Percentiles rank a stretch among this genome's conserved stretches.
Evolutionary conservation across 495 filamentous ascomycete genomes (phyloP).

Genomic region (Lasiosphaeria ovina): DNA sequence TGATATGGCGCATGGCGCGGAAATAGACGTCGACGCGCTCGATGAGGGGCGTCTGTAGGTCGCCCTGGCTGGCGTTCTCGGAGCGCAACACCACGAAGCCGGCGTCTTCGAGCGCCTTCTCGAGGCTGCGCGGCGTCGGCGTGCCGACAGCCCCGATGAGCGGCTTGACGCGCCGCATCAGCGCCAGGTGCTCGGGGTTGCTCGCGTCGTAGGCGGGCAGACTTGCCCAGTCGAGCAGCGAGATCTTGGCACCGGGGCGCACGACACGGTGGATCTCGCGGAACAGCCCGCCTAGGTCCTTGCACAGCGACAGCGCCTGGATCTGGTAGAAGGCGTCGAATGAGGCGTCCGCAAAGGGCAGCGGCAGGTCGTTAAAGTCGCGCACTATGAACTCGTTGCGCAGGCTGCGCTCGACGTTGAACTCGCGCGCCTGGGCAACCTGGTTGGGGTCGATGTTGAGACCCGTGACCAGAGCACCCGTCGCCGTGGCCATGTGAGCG

Average conservation of each 20-base stretch:
- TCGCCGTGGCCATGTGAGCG: constrained; percentile 55
- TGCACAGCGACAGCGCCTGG: constrained; percentile 60
- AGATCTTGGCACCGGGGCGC: constrained; percentile 57
- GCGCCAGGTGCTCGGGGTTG: constrained; percentile 53
- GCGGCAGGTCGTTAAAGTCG: constrained; percentile 58
- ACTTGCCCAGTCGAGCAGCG: constrained; percentile 60
- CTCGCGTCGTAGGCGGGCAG: constrained; percentile 53
- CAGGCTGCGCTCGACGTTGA: constrained; percentile 50
- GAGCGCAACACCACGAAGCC: constrained; percentile 55
- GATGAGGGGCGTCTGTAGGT: constrained; percentile 58
- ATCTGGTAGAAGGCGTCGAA: constrained; percentile 67
- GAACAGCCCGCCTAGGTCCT: constrained; percentile 52
- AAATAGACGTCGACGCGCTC: constrained; percentile 62
- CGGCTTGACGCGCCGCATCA: constrained; percentile 62
- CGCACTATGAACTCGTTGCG: constrained; percentile 54
- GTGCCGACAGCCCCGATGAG: constrained; percentile 63
- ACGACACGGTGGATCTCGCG: constrained; percentile 55
- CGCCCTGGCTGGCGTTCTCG: constrained; percentile 58
- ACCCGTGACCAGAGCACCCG: constrained; percentile 56
- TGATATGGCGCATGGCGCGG: constrained; percentile 53
- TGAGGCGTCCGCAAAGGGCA: constrained; percentile 54
- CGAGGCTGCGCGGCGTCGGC: constrained; percentile 54
- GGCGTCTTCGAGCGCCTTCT: constrained; percentile 49
- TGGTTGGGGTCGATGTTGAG: constrained; percentile 64
- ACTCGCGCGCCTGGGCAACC: constrained; percentile 54